Conservation (phyloP, 768 basidiomycete species). For the Termitomyces sp. region DNA sequence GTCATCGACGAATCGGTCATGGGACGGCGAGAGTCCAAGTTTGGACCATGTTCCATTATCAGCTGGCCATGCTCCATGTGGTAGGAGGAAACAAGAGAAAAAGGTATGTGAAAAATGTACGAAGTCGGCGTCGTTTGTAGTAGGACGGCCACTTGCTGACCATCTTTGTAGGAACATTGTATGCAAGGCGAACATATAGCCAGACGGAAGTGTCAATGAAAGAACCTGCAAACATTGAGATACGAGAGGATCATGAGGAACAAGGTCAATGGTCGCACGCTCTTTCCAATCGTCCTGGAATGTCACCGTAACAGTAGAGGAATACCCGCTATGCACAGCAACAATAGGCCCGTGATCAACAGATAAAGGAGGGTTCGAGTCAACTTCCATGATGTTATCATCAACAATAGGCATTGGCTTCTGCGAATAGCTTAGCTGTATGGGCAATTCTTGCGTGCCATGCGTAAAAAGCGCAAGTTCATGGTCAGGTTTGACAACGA, state of each 20-base stretch:
- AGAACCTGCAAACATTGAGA: constrained; percentile 58
- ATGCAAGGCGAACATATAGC: constrained; percentile 56
- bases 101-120: constrained; percentile 53
- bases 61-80: constrained; percentile 16
- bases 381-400: constrained; percentile 20
- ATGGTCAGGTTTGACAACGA: constrained; percentile 59
- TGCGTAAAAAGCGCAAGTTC: constrained; percentile 59
- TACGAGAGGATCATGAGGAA: constrained; percentile 54
- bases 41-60: constrained; percentile 41
- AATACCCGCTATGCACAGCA: constrained; percentile 43
- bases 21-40: constrained; percentile 41
- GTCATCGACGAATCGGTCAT: constrained; percentile 55
- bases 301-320: constrained; percentile 50
- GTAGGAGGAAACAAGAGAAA: constrained; percentile 40
- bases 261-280: constrained; percentile 50
- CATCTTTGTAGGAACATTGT: constrained; percentile 53
- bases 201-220: constrained; percentile 54
- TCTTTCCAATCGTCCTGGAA: constrained; percentile 47
- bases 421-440: constrained; percentile 25
- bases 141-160: constrained; percentile 42
- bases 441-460: constrained; percentile 42
- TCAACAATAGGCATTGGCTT: constrained; percentile 5
- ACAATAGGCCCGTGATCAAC: constrained; percentile 34
- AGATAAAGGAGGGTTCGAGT: constrained; percentile 11
- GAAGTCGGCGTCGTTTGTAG: constrained; percentile 49